Evolutionary conservation across 2,329 filamentous ascomycete genomes (phyloP).

Genomic region (Cercospora janseana): DNA sequence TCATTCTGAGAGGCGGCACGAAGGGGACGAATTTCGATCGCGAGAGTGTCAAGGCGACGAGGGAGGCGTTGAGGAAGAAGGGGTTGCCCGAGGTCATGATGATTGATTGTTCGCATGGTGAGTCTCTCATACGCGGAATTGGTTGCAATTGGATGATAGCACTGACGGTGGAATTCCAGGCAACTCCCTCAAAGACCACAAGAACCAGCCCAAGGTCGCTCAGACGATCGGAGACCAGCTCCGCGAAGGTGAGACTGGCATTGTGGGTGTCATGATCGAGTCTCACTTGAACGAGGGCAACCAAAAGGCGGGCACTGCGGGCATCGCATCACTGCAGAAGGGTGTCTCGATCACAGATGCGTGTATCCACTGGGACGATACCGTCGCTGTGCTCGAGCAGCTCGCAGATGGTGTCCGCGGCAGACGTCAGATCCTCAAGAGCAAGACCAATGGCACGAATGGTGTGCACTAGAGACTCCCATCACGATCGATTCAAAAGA

Average conservation of each 20-base stretch:
- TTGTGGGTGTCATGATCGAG: slow-evolving; percentile 98
- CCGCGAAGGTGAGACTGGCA: slow-evolving; percentile 78
- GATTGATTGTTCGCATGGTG: slow-evolving; percentile 97
- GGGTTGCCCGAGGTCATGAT: slow-evolving; percentile 86
- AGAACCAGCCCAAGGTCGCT: slow-evolving; percentile 94
- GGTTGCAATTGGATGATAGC: too few relatives aligned
- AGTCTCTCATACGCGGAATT: too few relatives aligned
- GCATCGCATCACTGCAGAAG: slow-evolving; percentile 73
- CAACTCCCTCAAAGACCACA: slow-evolving; percentile 96
- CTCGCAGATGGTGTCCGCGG: slow-evolving; percentile 79
- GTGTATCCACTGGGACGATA: slow-evolving; percentile 90
- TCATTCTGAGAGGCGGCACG: slow-evolving; percentile 88
- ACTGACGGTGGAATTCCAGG: too few relatives aligned
- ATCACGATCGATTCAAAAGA: too few relatives aligned
- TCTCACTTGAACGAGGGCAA: slow-evolving; percentile 87
- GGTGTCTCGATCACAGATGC: slow-evolving; percentile 95
- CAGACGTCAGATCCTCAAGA: slow-evolving; percentile 56
- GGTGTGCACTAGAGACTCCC: slow-evolving; percentile 18
- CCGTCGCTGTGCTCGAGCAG: slow-evolving; percentile 76
- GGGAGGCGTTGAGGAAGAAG: slow-evolving; percentile 78
- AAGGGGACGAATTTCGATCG: slow-evolving; percentile 92
- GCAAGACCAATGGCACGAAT: slow-evolving; percentile 31
- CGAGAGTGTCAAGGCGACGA: slow-evolving; percentile 73
- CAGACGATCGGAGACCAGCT: slow-evolving; percentile 79
- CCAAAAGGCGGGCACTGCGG: slow-evolving; percentile 72